A percentile compares a stretch with the other conserved stretches of the same genome.
Conservation (phyloP, 352 stramenopile species). For the Phytophthora palmivora region DNA sequence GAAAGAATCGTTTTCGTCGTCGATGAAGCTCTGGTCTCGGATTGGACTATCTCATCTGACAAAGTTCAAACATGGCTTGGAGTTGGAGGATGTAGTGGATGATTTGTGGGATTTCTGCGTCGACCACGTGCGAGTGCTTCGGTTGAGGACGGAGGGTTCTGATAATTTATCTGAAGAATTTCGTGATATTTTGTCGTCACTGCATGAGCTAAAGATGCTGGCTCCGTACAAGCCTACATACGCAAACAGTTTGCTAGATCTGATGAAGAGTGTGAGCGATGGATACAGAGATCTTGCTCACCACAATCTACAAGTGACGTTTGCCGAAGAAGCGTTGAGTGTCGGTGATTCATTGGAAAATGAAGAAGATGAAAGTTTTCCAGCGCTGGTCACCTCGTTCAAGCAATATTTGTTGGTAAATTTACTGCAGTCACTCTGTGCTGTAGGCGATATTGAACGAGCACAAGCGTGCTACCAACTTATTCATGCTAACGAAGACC, state of each 20-base stretch:
- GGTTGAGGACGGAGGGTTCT: slow-evolving; percentile 28
- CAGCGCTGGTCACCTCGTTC: slow-evolving; percentile 33
- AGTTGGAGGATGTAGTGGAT: slow-evolving; percentile 78
- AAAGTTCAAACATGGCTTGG: slow-evolving; percentile 65
- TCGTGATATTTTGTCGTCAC: slow-evolving; percentile 52
- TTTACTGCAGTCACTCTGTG: slow-evolving; percentile 57
- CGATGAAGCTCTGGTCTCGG: slow-evolving; percentile 60
- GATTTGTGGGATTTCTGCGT: slow-evolving; percentile 85
- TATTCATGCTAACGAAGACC: slow-evolving; percentile 41
- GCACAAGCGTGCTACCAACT: slow-evolving; percentile 70
- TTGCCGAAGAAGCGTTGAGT: slow-evolving; percentile 70
- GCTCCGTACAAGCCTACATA: slow-evolving; percentile 66
- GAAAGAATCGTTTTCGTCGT: slow-evolving; percentile 58
- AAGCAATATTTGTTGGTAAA: slow-evolving; percentile 57
- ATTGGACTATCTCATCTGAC: slow-evolving; percentile 74
- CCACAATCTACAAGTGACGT: slow-evolving; percentile 47
- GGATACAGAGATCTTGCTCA: slow-evolving; percentile 44
- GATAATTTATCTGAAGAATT: slow-evolving; percentile 9
- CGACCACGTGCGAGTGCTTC: slow-evolving; percentile 66
- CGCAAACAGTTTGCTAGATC: slow-evolving; percentile 45
- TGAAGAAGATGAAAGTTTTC: slow-evolving; percentile 35
- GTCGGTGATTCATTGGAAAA: slow-evolving; percentile 61
- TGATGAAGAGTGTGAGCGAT: slow-evolving; percentile 61
- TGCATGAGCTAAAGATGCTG: slow-evolving; percentile 82
- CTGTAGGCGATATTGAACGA: slow-evolving; percentile 55